Evolutionary conservation across 2,329 filamentous ascomycete genomes (phyloP), one percentile per base, ranked within the genome.

Genomic region (Ophiostoma perfectum): DNA sequence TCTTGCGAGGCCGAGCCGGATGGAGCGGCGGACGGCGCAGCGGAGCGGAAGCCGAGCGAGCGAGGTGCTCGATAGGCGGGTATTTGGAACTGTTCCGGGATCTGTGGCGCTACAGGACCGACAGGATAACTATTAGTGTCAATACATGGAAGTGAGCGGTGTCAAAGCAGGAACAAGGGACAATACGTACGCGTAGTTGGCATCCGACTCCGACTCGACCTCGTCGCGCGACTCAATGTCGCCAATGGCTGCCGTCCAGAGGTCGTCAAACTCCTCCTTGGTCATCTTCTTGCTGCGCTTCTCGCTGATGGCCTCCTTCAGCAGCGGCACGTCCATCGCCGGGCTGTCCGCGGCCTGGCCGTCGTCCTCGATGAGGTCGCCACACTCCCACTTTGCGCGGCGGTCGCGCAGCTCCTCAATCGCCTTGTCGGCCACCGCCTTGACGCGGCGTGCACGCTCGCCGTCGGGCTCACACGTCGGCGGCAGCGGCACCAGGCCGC

Each of bases 401-500:
- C 91, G 88, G 73, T 96, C 88, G 67, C 95, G 86, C 65, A 99
- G 84, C 74, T 93, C 90, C 74, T 97, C 92, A 4, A 98, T 85
- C 1, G 91, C 93, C 77, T 89, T 90, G 76, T 98, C 90, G 7
- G 93, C 92, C 16, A 99, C 92, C 27, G 89, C 87, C 74, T 94
- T 92, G 65, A 98, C 90, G 18, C 91, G 90, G 52, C 92, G 88
- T 7, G 90, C 92, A 78, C 97, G 97, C 75, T 96, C 92, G 70
- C 93, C 93, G 77, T 99, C 96, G 0, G 95, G 91, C 78, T 97
- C 94, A 78, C 95, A 99, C 4, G 92, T 93, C 1, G 96, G 94
- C 5, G 93, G 88, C 8, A 99, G 80, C 7, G 95, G 95, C 5
- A 98, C 75, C 3, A 96, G 75, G 0, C 95, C 93, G 65, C 89